These are phyloP conservation scores for Gracilariopsis chorda DNA, from an alignment of 23 red algal species.

Conservation along the genomic window DNA sequence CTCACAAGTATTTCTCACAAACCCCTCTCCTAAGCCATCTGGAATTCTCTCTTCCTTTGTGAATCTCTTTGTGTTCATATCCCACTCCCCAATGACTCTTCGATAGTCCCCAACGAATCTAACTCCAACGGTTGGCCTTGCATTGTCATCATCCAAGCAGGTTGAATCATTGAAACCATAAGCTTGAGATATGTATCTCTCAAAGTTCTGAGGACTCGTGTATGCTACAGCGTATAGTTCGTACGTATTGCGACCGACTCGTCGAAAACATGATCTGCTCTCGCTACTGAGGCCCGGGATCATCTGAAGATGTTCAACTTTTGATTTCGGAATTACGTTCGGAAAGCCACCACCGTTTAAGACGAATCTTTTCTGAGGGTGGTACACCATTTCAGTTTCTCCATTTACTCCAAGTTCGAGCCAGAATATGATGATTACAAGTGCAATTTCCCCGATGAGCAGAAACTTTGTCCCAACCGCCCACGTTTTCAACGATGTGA, in stretches of 20 bases:
- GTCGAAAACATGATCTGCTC: background rate
- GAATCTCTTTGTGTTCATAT: background rate
- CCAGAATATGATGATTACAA: background rate
- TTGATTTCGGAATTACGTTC: background rate
- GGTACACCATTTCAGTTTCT: background rate
- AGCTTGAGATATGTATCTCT: background rate
- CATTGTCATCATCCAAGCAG: background rate
- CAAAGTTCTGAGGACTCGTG: background rate
- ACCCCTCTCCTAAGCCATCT: background rate
- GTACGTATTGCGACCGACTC: background rate
- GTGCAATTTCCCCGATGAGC: background rate
- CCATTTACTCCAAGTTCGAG: slow-evolving; percentile 1
- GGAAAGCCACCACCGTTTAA: background rate
- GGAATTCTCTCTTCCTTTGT: background rate
- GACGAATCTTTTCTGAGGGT: background rate
- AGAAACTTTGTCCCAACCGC: background rate
- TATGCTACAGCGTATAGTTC: background rate
- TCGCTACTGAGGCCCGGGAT: background rate
- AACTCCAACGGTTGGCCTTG: background rate
- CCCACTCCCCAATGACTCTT: background rate
- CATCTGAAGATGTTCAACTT: background rate
- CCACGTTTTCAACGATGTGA: background rate
- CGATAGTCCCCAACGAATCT: background rate
- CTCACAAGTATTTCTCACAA: background rate
- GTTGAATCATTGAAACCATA: background rate